phyloP scores from a whole-genome alignment of 345 rosid species.

The Eucalyptus cladocalyx region DNA sequence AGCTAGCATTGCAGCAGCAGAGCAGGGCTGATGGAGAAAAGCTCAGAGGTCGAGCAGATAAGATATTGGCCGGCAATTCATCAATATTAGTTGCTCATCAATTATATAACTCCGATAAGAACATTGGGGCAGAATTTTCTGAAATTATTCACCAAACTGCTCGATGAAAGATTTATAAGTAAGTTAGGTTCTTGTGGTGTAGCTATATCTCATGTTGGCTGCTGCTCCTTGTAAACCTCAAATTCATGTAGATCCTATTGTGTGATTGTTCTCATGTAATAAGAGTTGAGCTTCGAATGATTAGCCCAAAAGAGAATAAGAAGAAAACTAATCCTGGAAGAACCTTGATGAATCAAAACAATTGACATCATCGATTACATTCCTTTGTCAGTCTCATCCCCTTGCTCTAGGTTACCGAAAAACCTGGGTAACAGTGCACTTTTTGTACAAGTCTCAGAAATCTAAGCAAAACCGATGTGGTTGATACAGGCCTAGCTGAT shows the following conservation, averaged over 20 bases:
- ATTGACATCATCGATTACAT: neutral
- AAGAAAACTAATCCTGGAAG: neutral
- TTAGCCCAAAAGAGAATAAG: neutral
- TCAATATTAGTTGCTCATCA: neutral
- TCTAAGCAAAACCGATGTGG: neutral
- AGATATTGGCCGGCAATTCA: neutral
- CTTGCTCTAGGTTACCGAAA: neutral
- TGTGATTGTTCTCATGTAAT: neutral
- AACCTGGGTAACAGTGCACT: neutral
- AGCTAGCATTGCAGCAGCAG: conserved; percentile 4
- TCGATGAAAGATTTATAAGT: neutral
- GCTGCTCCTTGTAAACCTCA: neutral
- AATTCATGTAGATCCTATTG: neutral
- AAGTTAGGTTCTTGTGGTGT: accelerated
- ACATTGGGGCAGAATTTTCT: neutral
- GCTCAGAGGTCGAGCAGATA: neutral
- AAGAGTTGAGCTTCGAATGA: neutral
- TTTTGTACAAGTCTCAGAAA: neutral
- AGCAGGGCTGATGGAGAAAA: neutral
- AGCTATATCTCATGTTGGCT: neutral
- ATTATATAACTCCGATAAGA: neutral
- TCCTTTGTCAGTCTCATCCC: neutral
- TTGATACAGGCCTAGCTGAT: neutral
- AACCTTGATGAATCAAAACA: neutral
- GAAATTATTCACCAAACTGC: conserved; percentile 7